Base-by-base conservation (phyloP, 208 protist genomes). In the Acanthamoeba triangularis region DNA sequence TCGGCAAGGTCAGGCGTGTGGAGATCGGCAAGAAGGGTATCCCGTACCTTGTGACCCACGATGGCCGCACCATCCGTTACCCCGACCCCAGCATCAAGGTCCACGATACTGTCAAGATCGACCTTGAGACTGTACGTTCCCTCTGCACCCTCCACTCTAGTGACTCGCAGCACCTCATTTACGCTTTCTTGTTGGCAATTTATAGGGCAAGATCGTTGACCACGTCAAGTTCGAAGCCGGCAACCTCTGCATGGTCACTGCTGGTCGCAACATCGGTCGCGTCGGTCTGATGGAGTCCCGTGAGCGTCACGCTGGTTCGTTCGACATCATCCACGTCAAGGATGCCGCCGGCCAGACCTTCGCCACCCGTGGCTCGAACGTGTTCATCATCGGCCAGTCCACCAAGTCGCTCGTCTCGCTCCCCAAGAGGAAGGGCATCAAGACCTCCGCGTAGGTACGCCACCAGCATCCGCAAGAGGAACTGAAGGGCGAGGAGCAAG, bases 11-110 rank as follows among this genome's bases (percentile, higher is more conserved):
- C 56, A 97, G 96, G 78, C 98, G 98, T 69, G 76, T 99, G 44
- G 97, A 97, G 95, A 98, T 99, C 82, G 99, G 99, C 63, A 97
- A 98, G 56, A 98, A 98, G 56, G 98, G 98, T 95, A 98, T 99
- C 95, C 99, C 99, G 91, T 99, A 98, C 97, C 95, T 99, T 95
- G 97, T 98, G 87, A 99, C 99, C 67, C 99, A 99, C 97, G 99
- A 99, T 96, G 99, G 99, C 87, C 99, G 99, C 97, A 99, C 99
- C 96, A 99, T 99, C 97, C 99, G 99, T 97, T 99, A 99, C 98
- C 99, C 99, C 80, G 98, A 99, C 97, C 99, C 99, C 96, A 96
- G 97, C 91, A 99, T 99, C 96, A 98, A 98, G 90, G 97, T 98
- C 84, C 98, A 99, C 95, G 99, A 99, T 98, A 99, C 99, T 67